Evolutionary conservation across 2,329 filamentous ascomycete species (phyloP), one percentile per base, ranked within the genome.

Genomic region (Xenoacremonium recifei): DNA sequence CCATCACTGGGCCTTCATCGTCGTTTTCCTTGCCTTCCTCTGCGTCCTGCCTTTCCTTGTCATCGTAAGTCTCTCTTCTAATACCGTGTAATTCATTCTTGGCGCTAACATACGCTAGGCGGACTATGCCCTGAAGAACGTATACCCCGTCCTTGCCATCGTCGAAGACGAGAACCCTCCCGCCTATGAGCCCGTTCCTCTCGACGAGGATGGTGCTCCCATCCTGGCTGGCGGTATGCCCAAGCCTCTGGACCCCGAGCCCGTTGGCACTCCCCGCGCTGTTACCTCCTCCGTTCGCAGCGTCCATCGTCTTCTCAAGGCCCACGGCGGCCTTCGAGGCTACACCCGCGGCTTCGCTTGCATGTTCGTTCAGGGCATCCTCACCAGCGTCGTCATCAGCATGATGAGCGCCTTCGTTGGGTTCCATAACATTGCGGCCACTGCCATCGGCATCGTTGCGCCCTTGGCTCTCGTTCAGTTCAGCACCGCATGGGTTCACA

Each of bases 401-500:
- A 13, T 27, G 7, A 13, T 7, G 13, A 16, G 29, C 29, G 9
- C 16, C 29, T 59, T 79, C 16, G 66, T 74, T 44, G 63, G 70
- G 42, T 59, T 70, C 37, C 51, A 83, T 40, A 59, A 68, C 50
- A 50, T 67, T 34, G 19, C 61, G 34, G 56, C 56, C 44, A 72
- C 73, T 40, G 72, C 84, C 40, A 31, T 62, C 42, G 52, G 56
- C 40, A 73, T 73, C 39, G 73, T 84, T 37, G 72, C 80, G 19
- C 73, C 78, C 38, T 64, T 92, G 17, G 64, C 77, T 16, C 71
- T 87, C 21, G 78, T 85, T 27, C 85, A 85, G 57, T 65, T 92
- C 45, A 78, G 81, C 62, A 79, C 91, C 53, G 77, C 81, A 39
- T 96, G 90, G 89, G 87, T 90, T 4, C 89, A 96, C 64, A 84